Evolutionary conservation across 345 rosid species (phyloP).

Genomic region (Gossypium longicalyx): DNA sequence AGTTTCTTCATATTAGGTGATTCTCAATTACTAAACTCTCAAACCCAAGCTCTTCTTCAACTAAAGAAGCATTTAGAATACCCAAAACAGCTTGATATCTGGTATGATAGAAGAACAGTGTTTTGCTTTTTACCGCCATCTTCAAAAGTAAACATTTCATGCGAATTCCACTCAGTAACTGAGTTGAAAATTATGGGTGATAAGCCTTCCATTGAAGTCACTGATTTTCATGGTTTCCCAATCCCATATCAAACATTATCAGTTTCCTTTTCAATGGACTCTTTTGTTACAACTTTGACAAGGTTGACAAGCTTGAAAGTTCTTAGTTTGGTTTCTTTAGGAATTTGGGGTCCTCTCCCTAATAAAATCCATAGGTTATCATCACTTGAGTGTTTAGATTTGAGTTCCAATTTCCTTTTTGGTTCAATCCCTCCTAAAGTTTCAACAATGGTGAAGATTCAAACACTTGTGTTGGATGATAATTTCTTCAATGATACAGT

Average conservation of each 20-base stretch:
- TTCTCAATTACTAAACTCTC: conserved; percentile 53
- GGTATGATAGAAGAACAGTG: conserved; percentile 58
- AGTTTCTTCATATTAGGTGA: conserved; percentile 32
- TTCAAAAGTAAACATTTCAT: conserved; percentile 51
- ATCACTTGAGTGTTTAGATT: conserved; percentile 74
- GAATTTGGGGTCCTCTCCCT: conserved; percentile 87
- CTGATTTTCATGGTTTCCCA: conserved; percentile 48
- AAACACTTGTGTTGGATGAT: conserved; percentile 51
- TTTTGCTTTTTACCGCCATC: conserved; percentile 61
- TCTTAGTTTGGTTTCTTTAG: conserved; percentile 75
- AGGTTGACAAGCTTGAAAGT: conserved; percentile 73
- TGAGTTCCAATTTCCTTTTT: conserved; percentile 82
- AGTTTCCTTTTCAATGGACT: conserved; percentile 64
- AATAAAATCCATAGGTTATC: conserved; percentile 69
- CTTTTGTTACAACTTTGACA: conserved; percentile 75
- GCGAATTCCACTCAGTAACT: conserved; percentile 55
- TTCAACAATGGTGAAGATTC: conserved; percentile 73
- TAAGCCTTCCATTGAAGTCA: conserved; percentile 44
- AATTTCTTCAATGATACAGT: conserved; percentile 74
- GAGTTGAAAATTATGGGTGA: conserved; percentile 83
- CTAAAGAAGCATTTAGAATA: conserved; percentile 78
- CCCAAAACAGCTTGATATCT: conserved; percentile 56
- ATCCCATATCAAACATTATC: conserved; percentile 70
- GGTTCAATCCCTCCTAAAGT: conserved; percentile 67
- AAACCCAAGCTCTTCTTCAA: conserved; percentile 62